Evolutionary conservation across 306 rosid species (phyloP), one percentile per base, ranked within the genome.

Genomic region (Cicer chorassanicum): DNA sequence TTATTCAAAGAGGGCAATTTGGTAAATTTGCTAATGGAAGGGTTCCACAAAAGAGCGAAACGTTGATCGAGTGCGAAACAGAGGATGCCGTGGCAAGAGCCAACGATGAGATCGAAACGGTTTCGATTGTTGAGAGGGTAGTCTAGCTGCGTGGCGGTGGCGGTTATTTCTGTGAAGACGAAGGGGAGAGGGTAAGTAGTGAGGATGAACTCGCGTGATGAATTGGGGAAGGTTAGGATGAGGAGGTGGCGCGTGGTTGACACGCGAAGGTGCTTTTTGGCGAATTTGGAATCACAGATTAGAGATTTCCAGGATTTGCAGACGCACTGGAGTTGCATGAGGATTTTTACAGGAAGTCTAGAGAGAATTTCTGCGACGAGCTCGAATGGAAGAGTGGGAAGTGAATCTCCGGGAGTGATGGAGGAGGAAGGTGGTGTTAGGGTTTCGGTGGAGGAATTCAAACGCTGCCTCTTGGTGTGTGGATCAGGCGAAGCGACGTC

Each of bases 251-350:
- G 65, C 14, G 15, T 69, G 45, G 49, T 54, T 18, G 40, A 29
- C 36, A 18, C 12, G 1, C 41, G 46, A n/a, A 84, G 77, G 6
- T 84, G 84, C 5, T 65, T 21, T 39, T 62, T 65, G 2, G 53
- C 77, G 51, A 84, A 80, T 9, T 67, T 56, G 60, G 84, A 74
- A 73, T 76, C 66, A 34, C 78, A 84, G 44, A 84, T 84, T 1
- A 54, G 36, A 19, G 61, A 46, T 5, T 80, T 72, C 84, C 84
- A 84, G 0, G 71, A 70, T 56, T 84, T 69, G 44, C 81, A 78
- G 0, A 74, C 69, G 36, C 81, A 69, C 34, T 34, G 74, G 65
- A 81, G 4, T 51, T 54, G 85, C 6, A 70, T 11, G 42, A 84
- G 85, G 7, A 0, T 11, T 11, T 70, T 81, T 10, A 75, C 79